Evolutionary conservation across 495 filamentous ascomycete species (phyloP), one percentile per base, ranked within the genome.

Genomic region (Aspergillus biplanus): DNA sequence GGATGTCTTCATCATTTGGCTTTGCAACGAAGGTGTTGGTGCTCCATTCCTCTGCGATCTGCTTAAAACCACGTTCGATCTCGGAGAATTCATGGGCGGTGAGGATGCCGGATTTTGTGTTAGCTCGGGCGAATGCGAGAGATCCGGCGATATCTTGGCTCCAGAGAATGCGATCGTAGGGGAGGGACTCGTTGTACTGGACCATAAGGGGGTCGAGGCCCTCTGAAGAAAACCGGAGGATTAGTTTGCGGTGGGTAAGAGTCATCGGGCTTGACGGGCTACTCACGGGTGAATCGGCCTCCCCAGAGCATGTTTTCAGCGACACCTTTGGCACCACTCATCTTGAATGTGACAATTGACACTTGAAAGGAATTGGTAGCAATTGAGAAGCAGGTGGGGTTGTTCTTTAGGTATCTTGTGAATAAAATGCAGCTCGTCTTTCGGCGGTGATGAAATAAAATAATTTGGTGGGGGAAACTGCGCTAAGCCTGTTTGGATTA

Each of bases 201-300:
- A 88, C 86, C 92, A 97, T 96, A 52, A 97, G 81, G 50, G 92
- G 90, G 78, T 97, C 92, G 65, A 95, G 87, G 69, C 88, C 86
- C 80, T 91, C 90, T 80, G 61, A 27, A 55, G 27, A 33, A 73
- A 66, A 67, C 64, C 21, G 21, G 61, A 21, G 34, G 56, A 50
- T 58, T 37, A 52, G 33, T 58, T 27, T 27, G 21, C 47, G 46
- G 39, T 44, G 39, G 8, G 39, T 7, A 13, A 11, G 39, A 15
- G n/a, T 11, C 21, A 27, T 27, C 21, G 21, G 21, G 21, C 39
- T 58, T 56, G 60, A 58, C 34, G 56, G 32, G 13, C 13, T 65
- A 77, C 79, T 67, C 67, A 91, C 89, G 86, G 65, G 88, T 93
- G 74, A 93, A 93, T 57, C 91, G 86, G 66, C 91, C 90, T 65